Base-by-base conservation (phyloP, 306 rosid genomes). In the Castanospermum australe region DNA sequence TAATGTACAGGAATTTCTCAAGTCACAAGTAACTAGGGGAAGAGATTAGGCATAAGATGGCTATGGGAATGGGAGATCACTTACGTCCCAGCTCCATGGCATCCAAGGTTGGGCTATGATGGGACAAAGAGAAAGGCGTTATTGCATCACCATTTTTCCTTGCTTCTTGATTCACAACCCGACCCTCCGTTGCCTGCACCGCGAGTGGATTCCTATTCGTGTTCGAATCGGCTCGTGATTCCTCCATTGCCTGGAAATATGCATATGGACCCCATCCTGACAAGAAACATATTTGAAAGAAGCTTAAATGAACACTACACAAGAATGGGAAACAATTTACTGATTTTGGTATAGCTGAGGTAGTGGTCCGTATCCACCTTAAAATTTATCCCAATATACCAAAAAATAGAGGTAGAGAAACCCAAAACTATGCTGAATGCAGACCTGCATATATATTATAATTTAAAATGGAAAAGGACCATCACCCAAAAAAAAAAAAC, bases 231-330 rank as follows among this genome's bases (percentile, higher is more conserved):
- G 56, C 18, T 51, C 81, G 81, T 3, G 81, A 15, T 81, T 91
- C 95, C 73, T 92, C 94, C 79, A 81, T 15, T 0, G 95, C 93
- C 66, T 0, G 25, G 81, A 95, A 95, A 78, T 95, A 95, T 70
- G 99, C 97, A 28, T 95, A 91, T 48, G 99, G 87, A 32, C 98
- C 91, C 99, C 99, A 95, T 69, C 99, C 99, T 95, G 88, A 78
- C 81, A 56, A 67, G 9, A 78, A 60, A 44, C 18, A 1, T 67
- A 52, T 21, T 21, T 12, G 20, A 25, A 65, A 21, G n/a, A 14
- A 33, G 65, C 70, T 47, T 48, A 55, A 15, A 41, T 14, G 25
- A 62, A 68, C 11, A 67, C 12, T 81, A 42, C 28, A 73, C 41
- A 24, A 5, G 3, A 33, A 39, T 38, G 57, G 45, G 35, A 51